Base-by-base conservation (phyloP, 1,284 basidiomycete genomes). In the Cryptococcus deneoformans region DNA sequence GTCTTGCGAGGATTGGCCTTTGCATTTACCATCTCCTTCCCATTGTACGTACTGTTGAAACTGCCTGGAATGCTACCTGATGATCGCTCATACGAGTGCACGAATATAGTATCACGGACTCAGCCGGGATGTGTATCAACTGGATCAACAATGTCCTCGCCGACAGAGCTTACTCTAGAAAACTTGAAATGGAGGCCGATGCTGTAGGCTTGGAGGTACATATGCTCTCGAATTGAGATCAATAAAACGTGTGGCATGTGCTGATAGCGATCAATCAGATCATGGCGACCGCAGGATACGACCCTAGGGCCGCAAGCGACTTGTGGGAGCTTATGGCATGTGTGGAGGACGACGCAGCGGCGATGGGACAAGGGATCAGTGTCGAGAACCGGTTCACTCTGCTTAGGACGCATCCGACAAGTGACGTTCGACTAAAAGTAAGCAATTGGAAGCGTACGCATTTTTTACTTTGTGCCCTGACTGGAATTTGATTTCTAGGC, bases 101-200 rank as follows among this genome's bases (percentile, higher is more conserved):
- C 16, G 9, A 6, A 16, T 34, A 6, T 62, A 80, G 78, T 36
- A 67, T 82, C 38, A 79, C 79, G 42, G 81, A 82, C 61, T 77
- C 77, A 2, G 75, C 80, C 6, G 80, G 75, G 0, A 62, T 79
- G 14, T 72, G 73, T 50, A 78, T 83, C 64, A 83, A 81, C 56
- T 78, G 78, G 65, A 61, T 82, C 42, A 81, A 82, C 60, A 77
- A 82, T 52, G 70, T 79, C 16, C 76, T 82, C 0, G 79, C 80
- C 3, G 73, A 79, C 52, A 66, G 80, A 24, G 81, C 81, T 1
- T 83, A 79, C 60, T 80, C 79, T 29, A 72, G 81, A 42, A 82
- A 81, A 65, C 65, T 83, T 14, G 81, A 83, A 63, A 75, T 75
- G 63, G 81, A 83, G 62, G 81, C 81, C 1, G 81, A 83, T 56